Conservation (phyloP, 2,329 filamentous ascomycete species). For the Monosporascus sp. region DNA sequence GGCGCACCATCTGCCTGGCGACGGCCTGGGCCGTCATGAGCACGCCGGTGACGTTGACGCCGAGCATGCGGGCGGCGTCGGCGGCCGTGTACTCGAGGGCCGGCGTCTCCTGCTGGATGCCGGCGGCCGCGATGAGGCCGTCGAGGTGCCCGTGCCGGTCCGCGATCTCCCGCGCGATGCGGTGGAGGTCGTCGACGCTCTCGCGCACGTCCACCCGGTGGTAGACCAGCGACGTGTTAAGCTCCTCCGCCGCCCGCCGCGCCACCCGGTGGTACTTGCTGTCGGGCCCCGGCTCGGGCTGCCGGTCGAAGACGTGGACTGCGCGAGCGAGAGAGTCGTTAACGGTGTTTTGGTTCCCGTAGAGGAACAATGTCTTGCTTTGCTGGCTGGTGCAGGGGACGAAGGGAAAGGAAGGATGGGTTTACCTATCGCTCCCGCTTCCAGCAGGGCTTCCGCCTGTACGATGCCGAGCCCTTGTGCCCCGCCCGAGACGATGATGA, state of each 20-base stretch:
- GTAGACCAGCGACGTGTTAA: constrained; percentile 67
- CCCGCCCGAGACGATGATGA: constrained; percentile 71
- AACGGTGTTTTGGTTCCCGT: neutral
- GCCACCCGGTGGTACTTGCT: constrained; percentile 62
- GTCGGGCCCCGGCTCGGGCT: constrained; percentile 45
- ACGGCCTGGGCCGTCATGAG: constrained; percentile 85
- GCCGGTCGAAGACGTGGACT: constrained; percentile 64
- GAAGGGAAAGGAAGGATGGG: neutral
- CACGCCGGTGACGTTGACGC: constrained; percentile 80
- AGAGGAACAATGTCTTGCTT: too few species aligned
- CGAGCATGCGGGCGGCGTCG: constrained; percentile 72
- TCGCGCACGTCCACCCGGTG: constrained; percentile 70
- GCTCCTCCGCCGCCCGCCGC: constrained; percentile 54
- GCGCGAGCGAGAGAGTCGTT: neutral
- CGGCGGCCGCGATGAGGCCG: constrained; percentile 66
- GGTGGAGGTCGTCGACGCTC: constrained; percentile 62
- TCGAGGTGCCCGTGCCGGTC: constrained; percentile 67
- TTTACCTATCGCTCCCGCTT: constrained; percentile 66
- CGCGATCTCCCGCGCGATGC: constrained; percentile 63
- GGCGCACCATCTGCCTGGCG: constrained; percentile 67
- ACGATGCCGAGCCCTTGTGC: constrained; percentile 73
- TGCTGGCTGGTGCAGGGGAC: neutral
- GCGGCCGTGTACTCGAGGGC: constrained; percentile 76
- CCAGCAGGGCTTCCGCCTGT: constrained; percentile 71
- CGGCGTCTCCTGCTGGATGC: constrained; percentile 76